phyloP scores from a whole-genome alignment of 306 rosid genomes.

The Vigna angularis region DNA sequence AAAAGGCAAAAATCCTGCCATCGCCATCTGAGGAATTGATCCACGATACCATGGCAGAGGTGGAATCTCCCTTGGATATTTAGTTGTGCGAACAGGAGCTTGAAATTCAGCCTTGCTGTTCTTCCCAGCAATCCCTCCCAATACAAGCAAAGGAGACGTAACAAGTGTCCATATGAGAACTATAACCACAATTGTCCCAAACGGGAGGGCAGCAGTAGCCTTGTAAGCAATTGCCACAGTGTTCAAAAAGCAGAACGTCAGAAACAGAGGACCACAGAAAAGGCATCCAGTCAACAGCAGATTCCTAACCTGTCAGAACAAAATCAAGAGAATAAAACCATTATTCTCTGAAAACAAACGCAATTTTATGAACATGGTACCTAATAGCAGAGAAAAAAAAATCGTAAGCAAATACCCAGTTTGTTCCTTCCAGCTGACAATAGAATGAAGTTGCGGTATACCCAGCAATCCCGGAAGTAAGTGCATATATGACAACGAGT shows the following conservation, averaged over 20 bases:
- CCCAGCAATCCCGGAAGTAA: constrained; percentile 95
- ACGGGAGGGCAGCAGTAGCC: constrained; percentile 66
- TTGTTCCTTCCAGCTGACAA: constrained; percentile 89
- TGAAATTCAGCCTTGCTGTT: constrained; percentile 67
- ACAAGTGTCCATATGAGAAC: constrained; percentile 67
- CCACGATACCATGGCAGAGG: constrained; percentile 62
- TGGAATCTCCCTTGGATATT: constrained; percentile 65
- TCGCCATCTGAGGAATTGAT: constrained; percentile 60
- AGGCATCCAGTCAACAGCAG: constrained; percentile 62
- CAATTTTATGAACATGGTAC: constrained; percentile 2
- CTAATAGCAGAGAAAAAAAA: constrained; percentile 34
- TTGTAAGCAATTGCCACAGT: constrained; percentile 62
- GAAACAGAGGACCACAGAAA: constrained; percentile 62
- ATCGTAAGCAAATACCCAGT: constrained; percentile 64
- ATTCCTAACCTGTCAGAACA: constrained; percentile 61
- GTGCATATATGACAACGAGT: constrained; percentile 89
- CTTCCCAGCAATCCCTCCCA: constrained; percentile 68
- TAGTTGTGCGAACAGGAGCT: constrained; percentile 59
- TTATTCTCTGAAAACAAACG: constrained; percentile 4
- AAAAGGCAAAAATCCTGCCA: constrained; percentile 69
- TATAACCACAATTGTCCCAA: constrained; percentile 64
- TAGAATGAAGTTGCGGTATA: constrained; percentile 88
- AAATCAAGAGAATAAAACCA: constrained; percentile 23
- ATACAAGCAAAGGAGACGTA: constrained; percentile 61
- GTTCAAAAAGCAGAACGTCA: constrained; percentile 60